Base-by-base conservation (phyloP, 2,329 filamentous ascomycete genomes). In the Aspergillus alliaceus region DNA sequence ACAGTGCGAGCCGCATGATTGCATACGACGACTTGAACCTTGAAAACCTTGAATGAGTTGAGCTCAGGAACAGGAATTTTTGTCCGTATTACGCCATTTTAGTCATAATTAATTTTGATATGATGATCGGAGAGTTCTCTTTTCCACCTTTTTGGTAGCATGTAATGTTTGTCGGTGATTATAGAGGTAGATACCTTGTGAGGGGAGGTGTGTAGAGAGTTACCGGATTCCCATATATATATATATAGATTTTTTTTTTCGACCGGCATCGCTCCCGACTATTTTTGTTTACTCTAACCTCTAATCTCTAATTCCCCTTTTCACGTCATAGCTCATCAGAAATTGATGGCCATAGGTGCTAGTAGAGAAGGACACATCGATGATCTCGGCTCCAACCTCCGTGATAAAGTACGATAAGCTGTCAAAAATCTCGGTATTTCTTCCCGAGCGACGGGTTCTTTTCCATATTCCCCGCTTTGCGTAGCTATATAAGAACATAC, bases 381-480 rank as follows among this genome's bases (percentile, higher is more conserved):
- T 9, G 18, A 48, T 57, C 35, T 57, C 54, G 59, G 57, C 29
- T 34, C 25, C 20, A 42, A 39, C 2, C 14, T 40, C 49, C 57
- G 51, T 46, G 22, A 46, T 11, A n/a, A 35, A 22, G 44, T 4
- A 44, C 53, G 42, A 47, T 47, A 47, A 47, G 44, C 44, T 11
- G n/a, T 22, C 11, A 56, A 39, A 24, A 31, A 52, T 52, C 51
- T 53, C 59, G 59, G 57, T 47, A 37, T 51, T 27, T 22, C 39
- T n/a, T 22, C 35, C 52, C 51, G 53, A 60, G 51, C 24, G 27
- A n/a, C 60, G 60, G 60, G 60, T 60, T 56, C 54, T 54, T 54
- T 57, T 57, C 57, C 54, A 18, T 31, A 35, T 56, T 24, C 56
- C 56, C 56, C 56, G 52, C 56, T 37, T 40, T 20, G 25, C 29